Percentiles rank a stretch among this genome's conserved stretches.
phyloP scores from a whole-genome alignment of 345 rosid genomes.

The Mangifera indica region DNA sequence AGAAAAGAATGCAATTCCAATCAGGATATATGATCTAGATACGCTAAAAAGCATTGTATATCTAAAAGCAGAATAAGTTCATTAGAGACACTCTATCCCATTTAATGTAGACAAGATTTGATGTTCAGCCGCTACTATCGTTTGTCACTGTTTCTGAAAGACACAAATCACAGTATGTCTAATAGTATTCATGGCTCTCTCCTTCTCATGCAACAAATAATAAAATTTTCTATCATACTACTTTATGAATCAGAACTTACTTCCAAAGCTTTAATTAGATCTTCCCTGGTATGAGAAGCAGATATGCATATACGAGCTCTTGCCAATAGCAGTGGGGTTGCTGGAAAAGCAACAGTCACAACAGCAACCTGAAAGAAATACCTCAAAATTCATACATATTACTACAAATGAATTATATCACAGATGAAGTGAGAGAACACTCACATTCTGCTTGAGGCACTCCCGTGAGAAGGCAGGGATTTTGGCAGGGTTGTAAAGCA shows the following conservation, averaged over 20 bases:
- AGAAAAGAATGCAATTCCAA: constrained; percentile 2
- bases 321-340: constrained; percentile 70
- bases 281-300: constrained; percentile 72
- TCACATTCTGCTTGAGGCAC: constrained; percentile 73
- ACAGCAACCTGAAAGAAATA: constrained; percentile 48
- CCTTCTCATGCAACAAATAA: background rate
- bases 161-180: background rate
- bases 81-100: background rate
- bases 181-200: background rate
- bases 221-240: background rate
- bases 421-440: constrained; percentile 7
- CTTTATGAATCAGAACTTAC: constrained; percentile 26
- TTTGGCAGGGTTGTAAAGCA: constrained; percentile 96
- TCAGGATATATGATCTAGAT: background rate
- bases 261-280: constrained; percentile 66
- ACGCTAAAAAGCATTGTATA: background rate
- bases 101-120: background rate
- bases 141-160: background rate
- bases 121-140: background rate
- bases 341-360: constrained; percentile 64
- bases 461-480: constrained; percentile 95
- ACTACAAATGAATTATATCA: constrained; percentile 1
- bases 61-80: constrained; percentile 1
- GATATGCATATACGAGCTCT: constrained; percentile 88
- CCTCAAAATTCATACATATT: background rate